Percentiles rank a stretch among this genome's conserved stretches.
Evolutionary conservation across 805 yeast species (phyloP).

Genomic region (Nakazawaea peltata): DNA sequence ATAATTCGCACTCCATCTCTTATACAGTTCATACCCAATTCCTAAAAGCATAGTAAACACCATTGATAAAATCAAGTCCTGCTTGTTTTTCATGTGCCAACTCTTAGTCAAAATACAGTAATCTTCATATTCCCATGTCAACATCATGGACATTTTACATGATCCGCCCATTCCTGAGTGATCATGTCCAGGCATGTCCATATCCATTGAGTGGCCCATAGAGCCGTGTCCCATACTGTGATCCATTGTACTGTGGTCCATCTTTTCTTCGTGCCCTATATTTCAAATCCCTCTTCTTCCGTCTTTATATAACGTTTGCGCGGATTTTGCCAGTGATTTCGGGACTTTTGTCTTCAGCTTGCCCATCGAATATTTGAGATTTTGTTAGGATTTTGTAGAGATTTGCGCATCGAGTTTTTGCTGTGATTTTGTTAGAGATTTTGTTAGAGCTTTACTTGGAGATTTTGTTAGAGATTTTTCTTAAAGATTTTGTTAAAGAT

Average conservation of each 20-base stretch:
- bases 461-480: neutral
- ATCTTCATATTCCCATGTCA: constrained; percentile 35
- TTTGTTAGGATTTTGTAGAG: too few relatives aligned
- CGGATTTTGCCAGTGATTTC: too few relatives aligned
- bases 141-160: constrained; percentile 23
- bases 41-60: constrained; percentile 23
- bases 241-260: too few relatives aligned
- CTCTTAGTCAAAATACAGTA: constrained; percentile 31
- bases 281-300: too few relatives aligned
- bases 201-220: constrained; percentile 9
- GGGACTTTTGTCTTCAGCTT: too few relatives aligned
- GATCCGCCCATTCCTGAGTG: constrained; percentile 5
- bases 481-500: neutral
- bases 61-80: constrained; percentile 25
- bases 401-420: too few relatives aligned
- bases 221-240: too few relatives aligned
- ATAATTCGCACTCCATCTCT: constrained; percentile 11
- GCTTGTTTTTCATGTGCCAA: constrained; percentile 29
- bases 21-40: constrained; percentile 28
- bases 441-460: too few relatives aligned
- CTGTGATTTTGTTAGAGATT: too few relatives aligned
- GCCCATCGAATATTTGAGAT: too few relatives aligned
- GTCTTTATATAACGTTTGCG: too few relatives aligned
- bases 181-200: constrained; percentile 11
- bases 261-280: too few relatives aligned